These are phyloP conservation scores for Podospora pseudoanserina DNA, from an alignment of 495 filamentous ascomycete genomes.

Conservation along the genomic window DNA sequence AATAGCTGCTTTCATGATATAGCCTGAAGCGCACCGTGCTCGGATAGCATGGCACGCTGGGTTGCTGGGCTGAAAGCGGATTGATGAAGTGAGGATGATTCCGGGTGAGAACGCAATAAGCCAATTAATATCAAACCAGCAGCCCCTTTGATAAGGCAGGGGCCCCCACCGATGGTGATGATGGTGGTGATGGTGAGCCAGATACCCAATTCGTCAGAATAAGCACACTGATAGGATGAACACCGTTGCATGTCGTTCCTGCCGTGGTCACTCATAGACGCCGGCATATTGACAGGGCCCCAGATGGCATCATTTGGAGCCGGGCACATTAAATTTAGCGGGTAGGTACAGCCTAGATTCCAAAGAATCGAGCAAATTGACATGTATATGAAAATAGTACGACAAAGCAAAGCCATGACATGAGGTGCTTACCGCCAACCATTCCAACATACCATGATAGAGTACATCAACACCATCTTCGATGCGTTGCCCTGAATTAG, in stretches of 20 bases:
- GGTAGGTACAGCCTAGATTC: neutral
- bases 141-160: conserved; percentile 21
- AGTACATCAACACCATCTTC: conserved; percentile 25
- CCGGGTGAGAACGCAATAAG: conserved; percentile 30
- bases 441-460: conserved; percentile 18
- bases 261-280: conserved; percentile 9
- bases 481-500: conserved; percentile 13
- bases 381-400: conserved; percentile 4
- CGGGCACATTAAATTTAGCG: neutral
- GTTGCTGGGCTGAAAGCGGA: conserved; percentile 17
- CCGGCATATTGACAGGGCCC: conserved; percentile 17
- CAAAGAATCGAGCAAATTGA: neutral
- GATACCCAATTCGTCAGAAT: conserved; percentile 18
- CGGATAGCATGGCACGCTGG: conserved; percentile 9
- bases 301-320: conserved; percentile 5
- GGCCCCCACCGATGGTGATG: conserved; percentile 18
- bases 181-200: conserved; percentile 1
- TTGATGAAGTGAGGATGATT: conserved; percentile 16
- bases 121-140: conserved; percentile 34
- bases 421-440: conserved; percentile 7
- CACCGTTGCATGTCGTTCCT: conserved; percentile 16
- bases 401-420: neutral
- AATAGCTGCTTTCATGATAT: conserved; percentile 25
- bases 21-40: conserved; percentile 19
- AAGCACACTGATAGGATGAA: conserved; percentile 25